Evolutionary conservation across 345 rosid genomes (phyloP).

Genomic region (Linum tenue): DNA sequence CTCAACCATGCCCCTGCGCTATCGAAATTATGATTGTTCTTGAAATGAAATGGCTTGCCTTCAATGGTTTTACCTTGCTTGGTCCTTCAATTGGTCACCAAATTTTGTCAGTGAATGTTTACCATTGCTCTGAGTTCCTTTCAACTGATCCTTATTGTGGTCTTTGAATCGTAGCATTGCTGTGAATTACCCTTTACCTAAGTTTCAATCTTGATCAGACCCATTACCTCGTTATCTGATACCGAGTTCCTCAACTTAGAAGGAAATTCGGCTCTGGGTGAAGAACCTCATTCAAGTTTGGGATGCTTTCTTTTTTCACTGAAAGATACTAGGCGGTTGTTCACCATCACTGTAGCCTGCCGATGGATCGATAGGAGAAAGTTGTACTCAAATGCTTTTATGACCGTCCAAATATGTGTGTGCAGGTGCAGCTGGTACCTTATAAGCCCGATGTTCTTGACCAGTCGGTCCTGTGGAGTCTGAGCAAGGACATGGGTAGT

Average conservation of each 20-base stretch:
- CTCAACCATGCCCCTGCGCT: neutral
- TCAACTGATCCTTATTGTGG: too few relatives aligned
- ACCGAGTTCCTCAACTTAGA: too few relatives aligned
- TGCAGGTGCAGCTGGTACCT: conserved; percentile 55
- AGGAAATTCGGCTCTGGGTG: too few relatives aligned
- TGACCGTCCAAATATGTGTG: neutral
- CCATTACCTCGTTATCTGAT: too few relatives aligned
- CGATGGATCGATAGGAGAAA: neutral
- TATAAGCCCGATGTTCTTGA: conserved; percentile 55
- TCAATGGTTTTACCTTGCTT: too few relatives aligned
- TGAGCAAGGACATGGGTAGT: conserved; percentile 46
- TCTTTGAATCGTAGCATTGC: too few relatives aligned
- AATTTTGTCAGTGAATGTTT: too few relatives aligned
- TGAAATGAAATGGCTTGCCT: neutral
- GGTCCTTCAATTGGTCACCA: too few relatives aligned
- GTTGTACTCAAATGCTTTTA: neutral
- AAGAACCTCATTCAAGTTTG: too few relatives aligned
- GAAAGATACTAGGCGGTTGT: neutral
- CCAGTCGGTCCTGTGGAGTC: conserved; percentile 61
- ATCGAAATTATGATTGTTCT: neutral
- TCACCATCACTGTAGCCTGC: neutral
- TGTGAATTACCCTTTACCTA: too few relatives aligned
- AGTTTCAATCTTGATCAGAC: too few relatives aligned
- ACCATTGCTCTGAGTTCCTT: too few relatives aligned
- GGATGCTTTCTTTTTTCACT: neutral